Evolutionary conservation across 108 stramenopile genomes (phyloP).

Genomic region (Pseudonitzschia multiseries): DNA sequence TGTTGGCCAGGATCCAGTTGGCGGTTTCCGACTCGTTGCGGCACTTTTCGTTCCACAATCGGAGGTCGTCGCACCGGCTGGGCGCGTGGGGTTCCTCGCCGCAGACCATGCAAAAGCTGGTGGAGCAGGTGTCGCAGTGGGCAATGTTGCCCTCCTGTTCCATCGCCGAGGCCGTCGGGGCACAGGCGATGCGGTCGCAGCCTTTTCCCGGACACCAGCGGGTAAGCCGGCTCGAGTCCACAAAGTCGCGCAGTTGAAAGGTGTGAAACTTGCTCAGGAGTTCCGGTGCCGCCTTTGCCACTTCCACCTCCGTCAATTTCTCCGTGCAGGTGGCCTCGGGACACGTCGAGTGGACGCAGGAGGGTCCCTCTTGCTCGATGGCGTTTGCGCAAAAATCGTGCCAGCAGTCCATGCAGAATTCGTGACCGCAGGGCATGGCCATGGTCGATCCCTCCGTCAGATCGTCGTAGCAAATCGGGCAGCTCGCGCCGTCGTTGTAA

Average conservation of each 20-base stretch:
- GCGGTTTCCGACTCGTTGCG: slow-evolving; percentile 96
- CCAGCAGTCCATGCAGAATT: slow-evolving; percentile 95
- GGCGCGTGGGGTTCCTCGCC: slow-evolving; percentile 97
- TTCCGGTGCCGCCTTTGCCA: slow-evolving; percentile 55
- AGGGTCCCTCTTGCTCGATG: slow-evolving; percentile 76
- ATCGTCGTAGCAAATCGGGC: slow-evolving; percentile 89
- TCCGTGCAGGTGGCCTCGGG: slow-evolving; percentile 90
- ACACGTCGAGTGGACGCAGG: slow-evolving; percentile 83
- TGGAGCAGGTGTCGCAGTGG: slow-evolving; percentile 67
- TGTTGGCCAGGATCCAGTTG: slow-evolving; percentile 99
- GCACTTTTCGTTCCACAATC: slow-evolving; percentile 93
- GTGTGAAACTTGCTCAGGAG: slow-evolving; percentile 62
- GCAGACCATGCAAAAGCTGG: slow-evolving; percentile 88
- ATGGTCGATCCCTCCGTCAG: slow-evolving; percentile 59
- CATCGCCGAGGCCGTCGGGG: slow-evolving; percentile 54
- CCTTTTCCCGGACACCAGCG: slow-evolving; percentile 97
- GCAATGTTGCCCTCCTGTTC: slow-evolving; percentile 61
- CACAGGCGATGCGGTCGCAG: slow-evolving; percentile 90
- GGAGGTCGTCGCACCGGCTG: slow-evolving; percentile 71
- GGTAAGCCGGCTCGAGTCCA: slow-evolving; percentile 89
- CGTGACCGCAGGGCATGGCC: slow-evolving; percentile 93
- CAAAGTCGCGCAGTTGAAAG: slow-evolving; percentile 90
- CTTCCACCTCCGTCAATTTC: slow-evolving; percentile 82
- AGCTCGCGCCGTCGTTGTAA: slow-evolving; percentile 37
- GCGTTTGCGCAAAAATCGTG: slow-evolving; percentile 83